Base-by-base conservation (phyloP, 177 flowering plant species). In the Vitis hybrid region DNA sequence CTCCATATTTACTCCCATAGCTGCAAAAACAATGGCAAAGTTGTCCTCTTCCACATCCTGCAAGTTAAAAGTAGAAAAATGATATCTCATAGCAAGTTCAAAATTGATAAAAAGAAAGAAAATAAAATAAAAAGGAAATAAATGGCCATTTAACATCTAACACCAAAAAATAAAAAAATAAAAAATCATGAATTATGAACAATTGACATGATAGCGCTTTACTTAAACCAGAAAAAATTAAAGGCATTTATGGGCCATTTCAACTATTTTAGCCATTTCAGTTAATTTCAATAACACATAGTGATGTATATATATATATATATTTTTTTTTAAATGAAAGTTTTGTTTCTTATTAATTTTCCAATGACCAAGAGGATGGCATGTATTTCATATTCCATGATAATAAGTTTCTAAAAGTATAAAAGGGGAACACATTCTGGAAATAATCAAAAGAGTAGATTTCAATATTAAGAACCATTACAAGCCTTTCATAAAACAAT, bases 1-100 rank as follows among this genome's bases (percentile, higher is more conserved):
- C 71, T 84, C 85, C 88, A 84, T 84, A 57, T 84, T 84, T 18
- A 84, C 88, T 73, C 88, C 88, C 81, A 80, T 80, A 60, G 85
- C 88, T 13, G 85, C 88, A 80, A 84, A 82, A 38, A 82, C 88
- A 75, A 84, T 84, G 52, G 88, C 88, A 73, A 84, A 84, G 53
- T 84, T 84, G 76, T 84, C 88, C 64, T 84, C 88, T 71, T 79
- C 88, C 15, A 18, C 82, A 81, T 71, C 83, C 85, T 84, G 73
- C 38, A 62, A 66, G 55, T 69, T 61, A 47, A 75, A 6, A 17
- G 24, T 4, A 33, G n/a, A 14, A 57, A 11, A 20, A 22, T 10
- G 59, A 1, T 4, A 56, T 17, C 52, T 56, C 64, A 59, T 59
- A 7, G 7, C 14, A 44, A 55, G 24, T 2, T 6, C 11, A 55